Evolutionary conservation across 345 rosid species (phyloP).

Genomic region (Linum usitatissimum): DNA sequence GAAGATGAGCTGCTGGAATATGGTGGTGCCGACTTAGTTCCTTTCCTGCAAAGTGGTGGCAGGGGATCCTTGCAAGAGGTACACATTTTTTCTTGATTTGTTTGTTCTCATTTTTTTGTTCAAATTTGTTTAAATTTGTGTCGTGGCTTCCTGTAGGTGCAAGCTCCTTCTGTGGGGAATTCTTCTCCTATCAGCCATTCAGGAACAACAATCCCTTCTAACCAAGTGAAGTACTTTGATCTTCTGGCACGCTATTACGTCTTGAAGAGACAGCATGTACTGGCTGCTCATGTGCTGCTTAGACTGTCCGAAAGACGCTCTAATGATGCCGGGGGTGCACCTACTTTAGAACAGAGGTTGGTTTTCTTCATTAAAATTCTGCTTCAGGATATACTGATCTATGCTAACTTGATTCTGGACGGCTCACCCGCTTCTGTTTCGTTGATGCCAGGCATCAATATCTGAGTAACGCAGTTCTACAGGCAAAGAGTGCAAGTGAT

Average conservation of each 20-base stretch:
- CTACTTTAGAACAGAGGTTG: conserved; percentile 78
- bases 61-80: conserved; percentile 65
- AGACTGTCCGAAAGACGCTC: conserved; percentile 90
- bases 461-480: conserved; percentile 87
- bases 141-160: conserved; percentile 29
- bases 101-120: not conserved
- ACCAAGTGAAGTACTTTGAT: conserved; percentile 73
- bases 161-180: conserved; percentile 35
- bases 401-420: not conserved
- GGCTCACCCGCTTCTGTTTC: not conserved
- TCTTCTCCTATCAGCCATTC: conserved; percentile 53
- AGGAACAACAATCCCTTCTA: conserved; percentile 40
- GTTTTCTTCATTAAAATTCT: not conserved
- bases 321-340: conserved; percentile 42
- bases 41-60: conserved; percentile 81
- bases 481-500: conserved; percentile 82
- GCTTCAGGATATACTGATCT: not conserved
- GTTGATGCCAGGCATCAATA: conserved; percentile 57
- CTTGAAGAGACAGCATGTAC: conserved; percentile 78
- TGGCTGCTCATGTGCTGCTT: conserved; percentile 86
- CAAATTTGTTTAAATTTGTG: not conserved
- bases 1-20: conserved; percentile 90
- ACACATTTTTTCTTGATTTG: conserved; percentile 9
- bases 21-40: conserved; percentile 96
- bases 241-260: conserved; percentile 90